A percentile compares a stretch with the other conserved stretches of the same genome.
Evolutionary conservation across 352 stramenopile genomes (phyloP).

Genomic region (Globisporangium barbulae): DNA sequence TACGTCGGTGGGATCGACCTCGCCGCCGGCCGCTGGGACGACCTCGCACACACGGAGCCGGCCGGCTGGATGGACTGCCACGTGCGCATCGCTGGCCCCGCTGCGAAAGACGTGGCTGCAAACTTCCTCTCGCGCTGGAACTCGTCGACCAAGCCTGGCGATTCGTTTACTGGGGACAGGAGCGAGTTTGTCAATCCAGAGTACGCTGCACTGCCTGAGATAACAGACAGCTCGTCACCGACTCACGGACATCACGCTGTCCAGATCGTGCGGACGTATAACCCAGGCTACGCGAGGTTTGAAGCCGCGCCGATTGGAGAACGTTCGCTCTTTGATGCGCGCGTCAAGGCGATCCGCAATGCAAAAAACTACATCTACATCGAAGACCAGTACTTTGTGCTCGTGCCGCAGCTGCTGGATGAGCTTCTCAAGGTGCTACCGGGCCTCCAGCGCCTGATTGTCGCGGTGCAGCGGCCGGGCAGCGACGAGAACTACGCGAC

Average conservation of each 20-base stretch:
- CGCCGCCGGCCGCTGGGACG: slow-evolving; percentile 28
- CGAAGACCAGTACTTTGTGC: slow-evolving; percentile 58
- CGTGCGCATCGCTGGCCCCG: slow-evolving; percentile 20
- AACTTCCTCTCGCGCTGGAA: slow-evolving; percentile 36
- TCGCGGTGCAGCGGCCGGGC: slow-evolving; percentile 30
- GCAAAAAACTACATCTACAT: slow-evolving; percentile 62
- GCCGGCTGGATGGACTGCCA: slow-evolving; percentile 31
- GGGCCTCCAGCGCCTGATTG: slow-evolving; percentile 37
- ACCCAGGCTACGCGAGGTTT: slow-evolving; percentile 34
- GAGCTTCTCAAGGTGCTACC: slow-evolving; percentile 46
- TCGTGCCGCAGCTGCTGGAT: slow-evolving; percentile 35
- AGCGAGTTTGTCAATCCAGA: slow-evolving; percentile 40
- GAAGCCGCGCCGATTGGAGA: slow-evolving; percentile 44
- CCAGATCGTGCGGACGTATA: slow-evolving; percentile 55
- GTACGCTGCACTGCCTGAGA: slow-evolving; percentile 4
- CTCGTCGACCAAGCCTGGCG: slow-evolving; percentile 19
- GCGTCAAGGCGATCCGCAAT: slow-evolving; percentile 43
- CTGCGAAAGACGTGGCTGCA: slow-evolving; percentile 20
- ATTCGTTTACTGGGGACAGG: slow-evolving; percentile 22
- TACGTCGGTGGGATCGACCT: slow-evolving; percentile 37
- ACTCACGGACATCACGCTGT: slow-evolving; percentile 27
- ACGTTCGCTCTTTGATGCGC: slow-evolving; percentile 35
- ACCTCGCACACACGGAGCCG: slow-evolving; percentile 22
- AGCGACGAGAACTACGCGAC: slow-evolving; percentile 24
- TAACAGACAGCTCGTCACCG: slow-evolving; percentile 2